Evolutionary conservation across 345 rosid species (phyloP), one percentile per base, ranked within the genome.

Genomic region (Aquilaria yunnanensis): DNA sequence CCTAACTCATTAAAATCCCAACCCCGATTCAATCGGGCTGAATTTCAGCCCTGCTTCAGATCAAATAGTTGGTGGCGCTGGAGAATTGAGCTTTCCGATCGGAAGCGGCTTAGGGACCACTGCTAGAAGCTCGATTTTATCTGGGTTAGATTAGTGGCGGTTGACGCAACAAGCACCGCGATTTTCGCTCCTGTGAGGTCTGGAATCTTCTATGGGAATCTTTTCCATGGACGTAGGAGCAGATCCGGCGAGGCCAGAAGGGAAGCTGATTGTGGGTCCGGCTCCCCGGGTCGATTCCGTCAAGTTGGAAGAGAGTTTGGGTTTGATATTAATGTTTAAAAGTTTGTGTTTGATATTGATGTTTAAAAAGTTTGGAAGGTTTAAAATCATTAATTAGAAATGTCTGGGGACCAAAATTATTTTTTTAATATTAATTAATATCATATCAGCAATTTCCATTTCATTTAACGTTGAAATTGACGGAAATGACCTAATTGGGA

Each of bases 291-390:
- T 68, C 46, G 76, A 82, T 62, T 68, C 84, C 3, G 85, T 86
- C 73, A 86, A 86, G 75, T 81, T 78, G 89, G 93, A 86, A 70
- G 89, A 74, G 13, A 69, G 45, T 51, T 77, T 64, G 52, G 80
- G 59, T 64, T 48, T 62, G 66, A 82, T 23, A 23, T 23, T 23
- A 23, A 23, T 23, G 23, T 23, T 23, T 23, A 23, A 23, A 23
- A 23, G 23, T 23, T 23, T 23, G 23, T 23, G 23, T 23, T 23
- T 23, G 23, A 23, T 23, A 23, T 23, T 23, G 23, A 23, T 23
- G 23, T 23, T 23, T 23, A 23, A 0, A 23, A 23, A 23, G 23
- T 23, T 23, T 23, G 23, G 1, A 23, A 23, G 23, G 23, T 23
- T 23, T 23, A 23, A 23, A 23, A 23, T 23, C 23, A 23, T 23